Conservation (phyloP, 345 rosid species). For the Linum tenue region DNA sequence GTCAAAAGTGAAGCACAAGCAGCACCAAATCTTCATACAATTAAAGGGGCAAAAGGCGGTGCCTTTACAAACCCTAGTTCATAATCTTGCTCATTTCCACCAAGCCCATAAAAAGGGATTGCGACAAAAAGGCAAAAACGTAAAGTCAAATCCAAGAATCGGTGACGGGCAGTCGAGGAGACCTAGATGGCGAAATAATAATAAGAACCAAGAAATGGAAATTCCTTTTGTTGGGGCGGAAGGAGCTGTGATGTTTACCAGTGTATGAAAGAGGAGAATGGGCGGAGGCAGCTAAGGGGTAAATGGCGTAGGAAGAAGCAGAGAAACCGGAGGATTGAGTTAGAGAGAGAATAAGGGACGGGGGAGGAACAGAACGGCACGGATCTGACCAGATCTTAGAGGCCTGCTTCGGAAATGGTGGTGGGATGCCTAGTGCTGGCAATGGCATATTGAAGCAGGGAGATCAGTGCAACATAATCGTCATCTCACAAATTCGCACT, state of each 20-base stretch:
- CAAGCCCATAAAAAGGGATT: neutral
- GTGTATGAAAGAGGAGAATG: too few relatives aligned
- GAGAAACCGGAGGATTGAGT: too few relatives aligned
- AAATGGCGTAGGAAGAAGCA: too few relatives aligned
- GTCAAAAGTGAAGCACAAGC: slow-evolving; percentile 49
- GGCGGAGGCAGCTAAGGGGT: too few relatives aligned
- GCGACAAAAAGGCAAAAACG: neutral
- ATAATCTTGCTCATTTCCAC: slow-evolving; percentile 44
- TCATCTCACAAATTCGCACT: too few relatives aligned
- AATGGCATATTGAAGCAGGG: too few relatives aligned
- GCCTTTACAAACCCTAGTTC: slow-evolving; percentile 33
- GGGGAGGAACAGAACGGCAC: too few relatives aligned
- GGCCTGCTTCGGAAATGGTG: too few relatives aligned
- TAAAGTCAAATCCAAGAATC: neutral
- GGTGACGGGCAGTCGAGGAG: neutral
- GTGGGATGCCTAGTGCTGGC: too few relatives aligned
- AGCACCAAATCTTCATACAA: slow-evolving; percentile 95
- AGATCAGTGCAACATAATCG: too few relatives aligned
- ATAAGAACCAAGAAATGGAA: neutral
- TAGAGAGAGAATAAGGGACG: too few relatives aligned
- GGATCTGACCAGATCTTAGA: too few relatives aligned
- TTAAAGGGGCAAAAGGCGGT: slow-evolving; percentile 9
- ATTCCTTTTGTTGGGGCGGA: neutral
- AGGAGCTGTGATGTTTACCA: neutral
- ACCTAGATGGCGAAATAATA: neutral